A percentile compares a stretch with the other conserved stretches of the same genome.
These are phyloP conservation scores for Oenanthe sinensis DNA, from an alignment of 129 eudicot species.

Conservation along the genomic window DNA sequence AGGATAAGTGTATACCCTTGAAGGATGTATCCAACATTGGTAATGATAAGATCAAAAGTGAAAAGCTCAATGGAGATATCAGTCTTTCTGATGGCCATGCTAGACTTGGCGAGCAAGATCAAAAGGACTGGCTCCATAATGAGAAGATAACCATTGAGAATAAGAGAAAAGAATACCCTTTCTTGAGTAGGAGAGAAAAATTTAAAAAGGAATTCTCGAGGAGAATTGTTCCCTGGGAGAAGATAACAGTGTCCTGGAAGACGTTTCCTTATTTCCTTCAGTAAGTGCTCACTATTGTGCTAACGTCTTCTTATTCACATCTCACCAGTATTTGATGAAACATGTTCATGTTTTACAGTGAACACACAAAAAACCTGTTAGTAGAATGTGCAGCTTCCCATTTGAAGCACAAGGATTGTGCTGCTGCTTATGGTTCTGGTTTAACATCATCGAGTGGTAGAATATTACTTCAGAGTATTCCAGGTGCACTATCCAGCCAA, in stretches of 20 bases:
- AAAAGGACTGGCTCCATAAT: slow-evolving; percentile 77
- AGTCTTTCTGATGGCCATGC: slow-evolving; percentile 66
- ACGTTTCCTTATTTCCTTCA: slow-evolving; percentile 77
- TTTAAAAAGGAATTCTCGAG: slow-evolving; percentile 74
- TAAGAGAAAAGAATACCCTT: slow-evolving; percentile 81
- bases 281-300: slow-evolving; percentile 30
- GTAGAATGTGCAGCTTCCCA: slow-evolving; percentile 87
- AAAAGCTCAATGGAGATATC: slow-evolving; percentile 24
- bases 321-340: slow-evolving; percentile 7
- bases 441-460: slow-evolving; percentile 81
- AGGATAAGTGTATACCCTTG: slow-evolving; percentile 47
- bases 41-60: slow-evolving; percentile 26
- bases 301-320: neutral
- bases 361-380: slow-evolving; percentile 59
- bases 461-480: slow-evolving; percentile 88
- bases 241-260: slow-evolving; percentile 79
- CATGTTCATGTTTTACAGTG: slow-evolving; percentile 35
- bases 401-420: slow-evolving; percentile 57
- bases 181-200: slow-evolving; percentile 56
- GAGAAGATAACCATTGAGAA: slow-evolving; percentile 82
- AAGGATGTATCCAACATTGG: slow-evolving; percentile 39
- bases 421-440: slow-evolving; percentile 61
- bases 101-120: slow-evolving; percentile 82
- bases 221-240: slow-evolving; percentile 88
- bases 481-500: slow-evolving; percentile 42